phyloP scores from a whole-genome alignment of 2,329 filamentous ascomycete genomes.

The Ophiostoma himal-ulmi region DNA sequence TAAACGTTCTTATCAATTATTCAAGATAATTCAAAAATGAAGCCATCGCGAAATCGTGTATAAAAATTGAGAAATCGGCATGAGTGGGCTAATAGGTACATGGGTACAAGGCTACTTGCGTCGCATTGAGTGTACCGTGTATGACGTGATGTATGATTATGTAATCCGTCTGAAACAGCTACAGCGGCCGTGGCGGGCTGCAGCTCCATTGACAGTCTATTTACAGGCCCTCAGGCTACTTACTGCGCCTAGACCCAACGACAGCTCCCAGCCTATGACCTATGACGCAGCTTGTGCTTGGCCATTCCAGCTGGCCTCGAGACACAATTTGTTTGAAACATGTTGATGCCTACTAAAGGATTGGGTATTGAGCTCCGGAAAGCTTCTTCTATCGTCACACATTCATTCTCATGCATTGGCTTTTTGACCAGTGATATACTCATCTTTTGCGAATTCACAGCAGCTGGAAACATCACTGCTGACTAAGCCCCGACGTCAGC shows the following conservation, averaged over 20 bases:
- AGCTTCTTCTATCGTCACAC: background rate
- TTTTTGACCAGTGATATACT: background rate
- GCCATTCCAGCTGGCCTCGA: background rate
- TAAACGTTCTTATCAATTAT: background rate
- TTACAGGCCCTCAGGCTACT: background rate
- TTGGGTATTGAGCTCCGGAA: background rate
- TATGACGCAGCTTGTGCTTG: background rate
- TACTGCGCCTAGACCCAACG: background rate
- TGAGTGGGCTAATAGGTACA: background rate
- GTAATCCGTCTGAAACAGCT: background rate
- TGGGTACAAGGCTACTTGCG: background rate
- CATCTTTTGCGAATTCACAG: background rate
- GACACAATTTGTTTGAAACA: slow-evolving; percentile 2
- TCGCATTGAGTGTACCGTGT: background rate
- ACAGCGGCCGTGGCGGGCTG: background rate
- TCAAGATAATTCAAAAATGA: no score
- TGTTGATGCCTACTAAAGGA: background rate
- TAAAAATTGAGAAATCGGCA: slow-evolving; percentile 1
- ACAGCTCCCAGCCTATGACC: no score
- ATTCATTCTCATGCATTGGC: background rate
- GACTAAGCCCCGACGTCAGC: background rate
- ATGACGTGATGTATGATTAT: background rate
- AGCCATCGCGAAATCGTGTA: background rate
- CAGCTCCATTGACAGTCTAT: background rate
- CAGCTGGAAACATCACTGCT: background rate